A percentile compares a stretch with the other conserved stretches of the same genome.
Evolutionary conservation across 331 rosid species (phyloP).

Genomic region (Prunus yedoensis): DNA sequence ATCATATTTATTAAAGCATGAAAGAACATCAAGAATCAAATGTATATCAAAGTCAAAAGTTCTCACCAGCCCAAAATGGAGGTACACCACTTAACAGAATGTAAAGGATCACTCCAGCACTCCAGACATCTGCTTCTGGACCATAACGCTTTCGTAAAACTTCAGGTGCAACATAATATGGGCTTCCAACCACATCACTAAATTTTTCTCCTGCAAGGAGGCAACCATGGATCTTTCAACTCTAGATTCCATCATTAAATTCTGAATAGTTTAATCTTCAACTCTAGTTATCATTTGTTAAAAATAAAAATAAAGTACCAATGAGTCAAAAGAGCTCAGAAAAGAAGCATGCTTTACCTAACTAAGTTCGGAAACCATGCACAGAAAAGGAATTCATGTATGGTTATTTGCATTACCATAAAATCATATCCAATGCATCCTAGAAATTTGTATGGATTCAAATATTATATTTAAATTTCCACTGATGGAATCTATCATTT

Average conservation of each 20-base stretch:
- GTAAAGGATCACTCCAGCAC: slow-evolving; percentile 94
- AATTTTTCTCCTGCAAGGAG: slow-evolving; percentile 72
- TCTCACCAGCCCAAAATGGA: slow-evolving; percentile 98
- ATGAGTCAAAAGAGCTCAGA: slow-evolving; percentile 4
- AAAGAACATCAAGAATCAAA: slow-evolving; percentile 10
- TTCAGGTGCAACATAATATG: slow-evolving; percentile 98
- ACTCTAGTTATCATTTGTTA: slow-evolving; percentile 21
- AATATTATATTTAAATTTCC: not conserved
- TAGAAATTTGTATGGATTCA: not conserved
- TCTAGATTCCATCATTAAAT: not conserved
- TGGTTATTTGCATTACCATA: not conserved
- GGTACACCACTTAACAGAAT: slow-evolving; percentile 98
- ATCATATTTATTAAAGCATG: not conserved
- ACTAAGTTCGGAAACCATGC: not conserved
- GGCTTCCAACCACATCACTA: slow-evolving; percentile 93
- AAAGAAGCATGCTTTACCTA: not conserved
- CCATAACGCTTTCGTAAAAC: slow-evolving; percentile 86
- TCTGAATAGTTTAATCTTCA: slow-evolving; percentile 4
- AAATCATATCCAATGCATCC: not conserved
- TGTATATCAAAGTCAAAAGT: slow-evolving; percentile 15
- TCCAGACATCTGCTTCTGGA: slow-evolving; percentile 98
- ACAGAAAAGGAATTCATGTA: not conserved
- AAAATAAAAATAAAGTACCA: slow-evolving; percentile 12
- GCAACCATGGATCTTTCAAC: slow-evolving; percentile 21
- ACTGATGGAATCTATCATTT: not conserved